Evolutionary conservation across 805 yeast genomes (phyloP).

Genomic region (Candida manassasensis): DNA sequence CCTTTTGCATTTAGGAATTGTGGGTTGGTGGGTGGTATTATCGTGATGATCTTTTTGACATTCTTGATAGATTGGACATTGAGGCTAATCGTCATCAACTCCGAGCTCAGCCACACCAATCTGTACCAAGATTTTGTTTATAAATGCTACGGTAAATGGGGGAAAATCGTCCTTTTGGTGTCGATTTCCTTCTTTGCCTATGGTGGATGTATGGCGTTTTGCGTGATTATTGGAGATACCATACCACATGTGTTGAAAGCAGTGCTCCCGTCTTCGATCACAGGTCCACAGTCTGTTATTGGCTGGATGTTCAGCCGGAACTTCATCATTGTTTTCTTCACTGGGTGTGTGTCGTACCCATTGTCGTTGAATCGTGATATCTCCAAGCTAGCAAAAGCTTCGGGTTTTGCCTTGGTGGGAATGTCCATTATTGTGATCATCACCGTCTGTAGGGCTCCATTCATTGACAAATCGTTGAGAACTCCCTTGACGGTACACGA

Average conservation of each 20-base stretch:
- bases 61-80: conserved; percentile 84
- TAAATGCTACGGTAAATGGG: conserved; percentile 70
- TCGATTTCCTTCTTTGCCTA: conserved; percentile 88
- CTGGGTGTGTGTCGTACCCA: conserved; percentile 75
- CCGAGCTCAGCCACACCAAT: conserved; percentile 68
- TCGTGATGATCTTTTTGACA: conserved; percentile 58
- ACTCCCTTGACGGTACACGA: conserved; percentile 43
- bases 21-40: conserved; percentile 71
- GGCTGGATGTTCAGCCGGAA: conserved; percentile 61
- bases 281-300: conserved; percentile 25
- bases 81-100: conserved; percentile 72
- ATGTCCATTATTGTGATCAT: conserved; percentile 76
- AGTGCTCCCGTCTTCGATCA: conserved; percentile 46
- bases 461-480: conserved; percentile 41
- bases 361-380: conserved; percentile 76
- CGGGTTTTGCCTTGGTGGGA: conserved; percentile 78
- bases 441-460: conserved; percentile 72
- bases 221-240: conserved; percentile 92
- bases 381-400: conserved; percentile 79
- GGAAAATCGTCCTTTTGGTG: conserved; percentile 60
- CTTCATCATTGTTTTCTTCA: conserved; percentile 63
- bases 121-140: conserved; percentile 85
- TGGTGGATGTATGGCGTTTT: conserved; percentile 92
- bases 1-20: conserved; percentile 82
- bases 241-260: conserved; percentile 83